Conservation (phyloP, 768 basidiomycete genomes). For the Tulasnella sp. region DNA sequence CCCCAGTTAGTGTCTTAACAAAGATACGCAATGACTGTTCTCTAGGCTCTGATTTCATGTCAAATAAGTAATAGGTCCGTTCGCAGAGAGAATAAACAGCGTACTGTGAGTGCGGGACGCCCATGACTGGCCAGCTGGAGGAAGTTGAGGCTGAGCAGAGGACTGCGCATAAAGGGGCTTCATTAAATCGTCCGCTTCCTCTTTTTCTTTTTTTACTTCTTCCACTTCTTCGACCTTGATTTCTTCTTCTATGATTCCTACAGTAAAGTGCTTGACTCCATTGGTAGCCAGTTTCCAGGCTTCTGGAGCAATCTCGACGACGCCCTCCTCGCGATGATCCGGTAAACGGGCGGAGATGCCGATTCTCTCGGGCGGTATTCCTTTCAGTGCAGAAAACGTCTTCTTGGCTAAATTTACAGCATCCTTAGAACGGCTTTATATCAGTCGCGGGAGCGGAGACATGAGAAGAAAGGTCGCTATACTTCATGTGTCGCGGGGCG, state of each 20-base stretch:
- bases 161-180: neutral
- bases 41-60: neutral
- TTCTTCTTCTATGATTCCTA: slow-evolving; percentile 21
- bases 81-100: neutral
- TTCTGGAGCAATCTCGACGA: neutral
- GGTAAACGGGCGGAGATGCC: neutral
- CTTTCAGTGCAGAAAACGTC: neutral
- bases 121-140: too few relatives aligned
- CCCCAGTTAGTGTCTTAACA: neutral
- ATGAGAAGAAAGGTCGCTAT: too few relatives aligned
- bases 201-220: neutral
- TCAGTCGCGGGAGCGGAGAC: too few relatives aligned
- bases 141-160: too few relatives aligned
- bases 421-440: neutral
- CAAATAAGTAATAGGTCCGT: neutral
- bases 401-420: neutral
- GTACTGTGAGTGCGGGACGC: neutral
- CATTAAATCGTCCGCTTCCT: neutral
- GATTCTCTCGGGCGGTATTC: neutral
- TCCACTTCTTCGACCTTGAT: neutral
- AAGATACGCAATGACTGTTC: neutral
- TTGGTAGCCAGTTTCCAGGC: neutral
- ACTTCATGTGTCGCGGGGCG: too few relatives aligned
- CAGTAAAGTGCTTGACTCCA: neutral
- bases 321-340: neutral